These are phyloP conservation scores for Colletotrichum aenigma DNA, from an alignment of 2,329 filamentous ascomycete genomes.

Conservation along the genomic window DNA sequence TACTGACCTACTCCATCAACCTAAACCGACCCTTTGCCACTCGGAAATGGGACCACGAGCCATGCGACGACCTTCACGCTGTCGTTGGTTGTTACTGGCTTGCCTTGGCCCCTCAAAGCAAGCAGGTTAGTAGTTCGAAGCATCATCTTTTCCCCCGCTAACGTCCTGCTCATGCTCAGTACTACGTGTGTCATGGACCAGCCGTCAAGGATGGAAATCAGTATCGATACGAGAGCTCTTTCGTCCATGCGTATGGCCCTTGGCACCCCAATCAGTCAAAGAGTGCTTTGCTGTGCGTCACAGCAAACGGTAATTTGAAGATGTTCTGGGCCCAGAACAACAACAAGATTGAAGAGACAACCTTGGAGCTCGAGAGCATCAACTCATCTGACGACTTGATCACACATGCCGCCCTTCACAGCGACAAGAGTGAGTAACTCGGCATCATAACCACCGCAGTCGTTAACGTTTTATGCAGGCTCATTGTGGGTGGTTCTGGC, in stretches of 20 bases:
- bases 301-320: slow-evolving; percentile 73
- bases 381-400: slow-evolving; percentile 76
- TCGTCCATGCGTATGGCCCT: slow-evolving; percentile 70
- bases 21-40: slow-evolving; percentile 73
- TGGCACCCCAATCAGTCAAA: slow-evolving; percentile 74
- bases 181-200: slow-evolving; percentile 60
- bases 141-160: slow-evolving; percentile 12
- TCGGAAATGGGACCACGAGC: slow-evolving; percentile 69
- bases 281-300: slow-evolving; percentile 78
- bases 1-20: slow-evolving; percentile 73
- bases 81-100: slow-evolving; percentile 91
- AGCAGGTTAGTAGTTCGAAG: slow-evolving; percentile 35
- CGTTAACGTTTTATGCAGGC: slow-evolving; percentile 7
- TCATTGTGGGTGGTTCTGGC: slow-evolving; percentile 53
- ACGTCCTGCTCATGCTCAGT: slow-evolving; percentile 23
- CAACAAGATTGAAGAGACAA: slow-evolving; percentile 72
- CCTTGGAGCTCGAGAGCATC: slow-evolving; percentile 75
- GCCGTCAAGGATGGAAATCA: slow-evolving; percentile 64
- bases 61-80: slow-evolving; percentile 74
- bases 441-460: not conserved
- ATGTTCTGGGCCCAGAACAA: slow-evolving; percentile 80
- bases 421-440: slow-evolving; percentile 68
- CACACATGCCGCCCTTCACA: slow-evolving; percentile 77
- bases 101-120: slow-evolving; percentile 54
- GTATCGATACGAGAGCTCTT: slow-evolving; percentile 74